Conservation (phyloP, 2,329 filamentous ascomycete species). For the Alternaria burnsii region DNA sequence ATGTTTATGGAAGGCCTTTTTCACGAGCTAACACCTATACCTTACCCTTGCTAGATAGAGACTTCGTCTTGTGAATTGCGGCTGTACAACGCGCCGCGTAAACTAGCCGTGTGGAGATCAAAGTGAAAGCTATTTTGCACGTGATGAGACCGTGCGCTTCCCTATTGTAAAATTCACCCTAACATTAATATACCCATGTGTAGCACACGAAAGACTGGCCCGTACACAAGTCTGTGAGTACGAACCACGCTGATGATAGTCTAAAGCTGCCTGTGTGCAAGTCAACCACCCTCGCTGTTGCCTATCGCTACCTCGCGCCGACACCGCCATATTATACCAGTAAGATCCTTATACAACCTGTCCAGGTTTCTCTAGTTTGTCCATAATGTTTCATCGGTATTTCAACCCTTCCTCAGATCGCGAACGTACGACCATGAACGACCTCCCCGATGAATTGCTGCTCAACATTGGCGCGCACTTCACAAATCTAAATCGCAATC, state of each 20-base stretch:
- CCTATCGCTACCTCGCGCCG: not conserved
- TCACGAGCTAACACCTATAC: not conserved
- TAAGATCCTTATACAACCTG: not conserved
- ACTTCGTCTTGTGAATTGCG: not conserved
- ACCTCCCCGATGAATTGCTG: constrained; percentile 27
- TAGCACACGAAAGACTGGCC: not conserved
- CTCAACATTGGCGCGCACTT: constrained; percentile 20
- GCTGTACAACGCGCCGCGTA: not conserved
- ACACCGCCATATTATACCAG: not conserved
- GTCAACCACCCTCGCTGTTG: constrained; percentile 1
- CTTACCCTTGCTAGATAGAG: not conserved
- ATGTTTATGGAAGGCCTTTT: not conserved
- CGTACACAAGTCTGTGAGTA: not conserved
- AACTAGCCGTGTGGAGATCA: not conserved
- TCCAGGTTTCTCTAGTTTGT: not conserved
- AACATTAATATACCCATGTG: not conserved
- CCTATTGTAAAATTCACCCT: not conserved
- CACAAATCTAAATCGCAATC: constrained; percentile 15
- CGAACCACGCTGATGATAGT: not conserved
- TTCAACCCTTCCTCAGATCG: not conserved
- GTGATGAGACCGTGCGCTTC: not conserved
- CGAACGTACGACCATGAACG: constrained; percentile 6
- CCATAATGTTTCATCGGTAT: not conserved
- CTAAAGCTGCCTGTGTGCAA: not conserved
- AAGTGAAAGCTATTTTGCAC: not conserved